Evolutionary conservation across 2,329 filamentous ascomycete genomes (phyloP), one percentile per base, ranked within the genome.

Genomic region (Alternaria dauci): DNA sequence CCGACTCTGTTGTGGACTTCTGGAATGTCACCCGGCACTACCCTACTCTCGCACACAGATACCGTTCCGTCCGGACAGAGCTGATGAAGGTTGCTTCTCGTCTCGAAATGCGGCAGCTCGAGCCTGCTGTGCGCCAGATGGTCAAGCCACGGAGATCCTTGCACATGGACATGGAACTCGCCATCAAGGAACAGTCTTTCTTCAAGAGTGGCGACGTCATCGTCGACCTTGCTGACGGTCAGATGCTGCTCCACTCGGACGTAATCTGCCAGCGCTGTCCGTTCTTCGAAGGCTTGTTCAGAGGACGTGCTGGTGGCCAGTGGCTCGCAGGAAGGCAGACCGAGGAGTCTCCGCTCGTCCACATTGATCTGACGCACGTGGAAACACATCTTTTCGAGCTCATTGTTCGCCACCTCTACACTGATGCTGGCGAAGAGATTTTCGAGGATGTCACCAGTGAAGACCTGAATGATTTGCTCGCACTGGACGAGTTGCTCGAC

Each of bases 211-310:
- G 88, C 3, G 94, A 99, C 76, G 85, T 93, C 7, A 76, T 94
- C 6, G 81, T 98, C 18, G 89, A 97, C 67, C 84, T 98, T 11
- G 88, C 91, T 60, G 91, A 87, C n/a, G 89, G 89, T 28, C 81
- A 84, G 55, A 80, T 93, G 34, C 81, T 83, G 14, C 89, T 91
- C 1, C 95, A 99, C 71, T 94, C 92, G 65, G 84, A 89, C 5
- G 78, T 98, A 4, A 77, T 97, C 36, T 94, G 93, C 66, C 89
- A 90, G 71, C 85, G 95, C 66, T 97, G 94, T 70, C 93, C 93
- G 0, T 99, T 97, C 83, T 99, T 99, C 66, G 84, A 94, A 64
- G 91, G 91, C 1, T 84, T 99, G 43, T 98, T 97, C 77, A 85
- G 92, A 69, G 95, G 95, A n/a, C 89, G 93, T 43, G 92, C 95